Evolutionary conservation across 2,329 filamentous ascomycete species (phyloP), one percentile per base, ranked within the genome.

Genomic region (Trichoderma hamatum): DNA sequence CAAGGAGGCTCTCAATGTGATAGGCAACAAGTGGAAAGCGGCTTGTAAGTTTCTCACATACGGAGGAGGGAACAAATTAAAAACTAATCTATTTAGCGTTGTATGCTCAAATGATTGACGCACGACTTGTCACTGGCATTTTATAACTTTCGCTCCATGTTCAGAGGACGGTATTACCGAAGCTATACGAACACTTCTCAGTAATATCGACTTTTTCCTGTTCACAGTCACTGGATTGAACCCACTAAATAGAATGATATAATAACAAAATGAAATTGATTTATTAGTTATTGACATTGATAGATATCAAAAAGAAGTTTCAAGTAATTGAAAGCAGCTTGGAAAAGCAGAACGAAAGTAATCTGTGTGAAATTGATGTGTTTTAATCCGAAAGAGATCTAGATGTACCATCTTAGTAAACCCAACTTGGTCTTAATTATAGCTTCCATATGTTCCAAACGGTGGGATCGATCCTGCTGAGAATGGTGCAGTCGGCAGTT

Each of bases 51-150:
- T 36, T 13, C n/a, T 10, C 5, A n/a, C 26, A 10, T 2, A 36
- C 11, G 5, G 2, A 4, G 24, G 10, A 7, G 13, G n/a, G 0
- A 52, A 16, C 0, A 51, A 7, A 5, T 19, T 11, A 11, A 34
- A 3, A n/a, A 5, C 46, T 52, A 21, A 63, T 30, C 5, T 3
- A 51, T 36, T 36, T 26, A 63, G 60, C 60, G 3, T 52, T 52
- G 5, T 63, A 63, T 52, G 43, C 32, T 34, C 60, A 63, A 52
- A 19, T 63, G 30, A 63, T 63, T 4, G 60, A 63, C 6, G 60
- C 43, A 19, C 43, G 60, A 26, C 26, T 63, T 3, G n/a, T 63
- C n/a, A 63, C 43, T 19, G 60, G 60, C 7, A 52, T 63, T 19
- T 43, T 43, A 19, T 24, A 26, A 19, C 11, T 5, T 7, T 13